Evolutionary conservation across 2,329 filamentous ascomycete genomes (phyloP).

Genomic region (Penicillium carneum): DNA sequence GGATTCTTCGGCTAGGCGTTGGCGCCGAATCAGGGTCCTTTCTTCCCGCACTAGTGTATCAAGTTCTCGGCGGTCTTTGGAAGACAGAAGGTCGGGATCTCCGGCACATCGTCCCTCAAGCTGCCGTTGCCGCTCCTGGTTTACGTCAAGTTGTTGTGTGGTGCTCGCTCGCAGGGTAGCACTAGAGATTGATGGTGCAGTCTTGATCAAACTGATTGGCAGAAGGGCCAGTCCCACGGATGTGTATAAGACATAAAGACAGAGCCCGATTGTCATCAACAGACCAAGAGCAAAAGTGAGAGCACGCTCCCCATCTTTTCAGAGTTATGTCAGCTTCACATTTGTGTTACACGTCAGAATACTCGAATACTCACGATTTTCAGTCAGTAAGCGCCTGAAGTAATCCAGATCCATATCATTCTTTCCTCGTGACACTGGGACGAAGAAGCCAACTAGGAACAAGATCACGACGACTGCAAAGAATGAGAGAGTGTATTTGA

Average conservation of each 20-base stretch:
- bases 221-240: slow-evolving; percentile 86
- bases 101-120: slow-evolving; percentile 85
- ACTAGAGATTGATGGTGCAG: slow-evolving; percentile 82
- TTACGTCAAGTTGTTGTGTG: slow-evolving; percentile 80
- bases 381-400: slow-evolving; percentile 81
- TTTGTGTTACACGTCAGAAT: neutral
- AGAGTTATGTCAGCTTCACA: slow-evolving; percentile 8
- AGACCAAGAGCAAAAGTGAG: slow-evolving; percentile 88
- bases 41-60: slow-evolving; percentile 89
- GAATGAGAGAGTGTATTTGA: slow-evolving; percentile 90
- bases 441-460: slow-evolving; percentile 92
- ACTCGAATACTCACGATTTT: slow-evolving; percentile 69
- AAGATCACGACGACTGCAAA: slow-evolving; percentile 75
- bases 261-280: slow-evolving; percentile 83
- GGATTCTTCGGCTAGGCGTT: slow-evolving; percentile 77
- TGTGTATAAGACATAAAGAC: slow-evolving; percentile 88
- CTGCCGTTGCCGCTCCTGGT: slow-evolving; percentile 89
- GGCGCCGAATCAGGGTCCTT: slow-evolving; percentile 85
- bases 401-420: slow-evolving; percentile 81
- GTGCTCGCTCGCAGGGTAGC: slow-evolving; percentile 80
- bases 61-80: slow-evolving; percentile 86
- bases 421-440: slow-evolving; percentile 76
- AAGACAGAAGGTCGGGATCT: slow-evolving; percentile 74
- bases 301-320: slow-evolving; percentile 80
- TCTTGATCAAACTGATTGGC: slow-evolving; percentile 89